Base-by-base conservation (phyloP, 2,329 filamentous ascomycete genomes). In the Aspergillus udagawae region DNA sequence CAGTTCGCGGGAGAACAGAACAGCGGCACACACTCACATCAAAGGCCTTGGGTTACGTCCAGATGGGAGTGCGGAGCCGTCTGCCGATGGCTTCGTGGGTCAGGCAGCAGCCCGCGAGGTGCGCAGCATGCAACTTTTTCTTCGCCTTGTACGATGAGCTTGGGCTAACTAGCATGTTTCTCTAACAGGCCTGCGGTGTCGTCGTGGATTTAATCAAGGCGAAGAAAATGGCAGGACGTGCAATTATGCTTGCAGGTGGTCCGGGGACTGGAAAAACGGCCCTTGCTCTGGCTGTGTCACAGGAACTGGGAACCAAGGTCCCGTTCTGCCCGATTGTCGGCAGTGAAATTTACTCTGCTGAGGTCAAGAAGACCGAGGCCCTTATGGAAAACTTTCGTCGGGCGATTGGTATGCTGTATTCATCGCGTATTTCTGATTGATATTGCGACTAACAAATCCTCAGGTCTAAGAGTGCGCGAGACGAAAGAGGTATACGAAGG, bases 401-500 rank as follows among this genome's bases (percentile, higher is more conserved):
- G 72, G 94, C 94, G 58, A 99, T 99, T 75, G 94, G 93, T 84
- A 78, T 51, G 71, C 44, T 48, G 55, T 52, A 10, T 20, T 7
- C 7, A 4, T 10, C 27, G 2, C 12, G 3, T 17, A 21, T 8
- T 3, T 6, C 21, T 27, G 23, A 3, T 12, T 32, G 4, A 17
- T 21, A 27, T 2, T 32, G 49, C 28, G 25, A 55, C 59, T 70
- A 63, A 72, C 60, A 10, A 25, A 6, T 44, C 28, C 48, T 25
- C 58, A 85, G 83, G 83, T 35, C 83, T 99, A 65, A 92, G 96
- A 72, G 94, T 99, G 65, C 91, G 94, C 70, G 94, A 99, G 82
- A 97, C 93, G 53, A 99, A 99, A 78, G 94, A 99, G 78, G 93
- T 99, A 58, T 99, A 97, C 78, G 94, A 99, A 79, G 94, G 94